Conservation (phyloP, 1,284 basidiomycete genomes). For the Ceratobasidium sp. region DNA sequence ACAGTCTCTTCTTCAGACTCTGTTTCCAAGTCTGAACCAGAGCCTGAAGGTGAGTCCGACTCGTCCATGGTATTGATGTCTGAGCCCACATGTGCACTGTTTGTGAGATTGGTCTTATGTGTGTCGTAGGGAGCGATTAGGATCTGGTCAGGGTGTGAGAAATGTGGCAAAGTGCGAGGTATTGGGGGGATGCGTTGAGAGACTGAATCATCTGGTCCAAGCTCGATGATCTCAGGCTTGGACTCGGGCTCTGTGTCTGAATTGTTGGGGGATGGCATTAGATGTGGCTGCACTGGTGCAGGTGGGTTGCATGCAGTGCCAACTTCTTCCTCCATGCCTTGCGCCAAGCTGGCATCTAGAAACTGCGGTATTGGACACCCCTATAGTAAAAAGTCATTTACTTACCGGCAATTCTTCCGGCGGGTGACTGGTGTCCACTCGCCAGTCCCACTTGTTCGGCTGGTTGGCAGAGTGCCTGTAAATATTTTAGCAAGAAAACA, state of each 20-base stretch:
- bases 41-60: too few relatives aligned
- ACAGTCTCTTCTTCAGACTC: background rate
- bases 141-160: background rate
- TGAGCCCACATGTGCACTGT: background rate
- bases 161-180: background rate
- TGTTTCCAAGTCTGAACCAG: too few relatives aligned
- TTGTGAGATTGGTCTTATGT: background rate
- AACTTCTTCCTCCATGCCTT: too few relatives aligned
- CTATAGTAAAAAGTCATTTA: too few relatives aligned
- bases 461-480: background rate
- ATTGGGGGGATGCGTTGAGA: background rate
- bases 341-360: background rate
- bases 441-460: background rate
- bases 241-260: background rate
- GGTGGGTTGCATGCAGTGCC: too few relatives aligned
- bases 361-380: too few relatives aligned
- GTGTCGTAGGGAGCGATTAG: background rate
- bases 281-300: too few relatives aligned
- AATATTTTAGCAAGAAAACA: too few relatives aligned
- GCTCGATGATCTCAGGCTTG: background rate
- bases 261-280: background rate
- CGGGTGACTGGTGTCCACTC: background rate
- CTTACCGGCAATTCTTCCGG: background rate
- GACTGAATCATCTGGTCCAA: constrained; percentile 9
- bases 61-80: background rate